Evolutionary conservation across 2,329 filamentous ascomycete species (phyloP).

Genomic region (Calonectria crousiana): DNA sequence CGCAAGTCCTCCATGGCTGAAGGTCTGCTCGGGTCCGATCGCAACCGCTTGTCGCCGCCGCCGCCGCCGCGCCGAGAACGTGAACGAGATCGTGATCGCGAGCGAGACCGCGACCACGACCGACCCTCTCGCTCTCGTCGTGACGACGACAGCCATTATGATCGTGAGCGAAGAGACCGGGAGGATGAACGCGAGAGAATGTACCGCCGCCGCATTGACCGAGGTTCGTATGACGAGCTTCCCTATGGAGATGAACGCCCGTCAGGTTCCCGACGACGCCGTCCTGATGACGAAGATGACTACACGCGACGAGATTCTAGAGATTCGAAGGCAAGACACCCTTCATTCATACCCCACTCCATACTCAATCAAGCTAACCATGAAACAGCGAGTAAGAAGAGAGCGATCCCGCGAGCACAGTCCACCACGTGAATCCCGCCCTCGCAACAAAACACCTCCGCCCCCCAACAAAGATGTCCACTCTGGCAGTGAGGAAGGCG

Average conservation of each 20-base stretch:
- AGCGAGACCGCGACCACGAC: slow-evolving; percentile 60
- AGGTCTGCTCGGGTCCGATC: slow-evolving; percentile 66
- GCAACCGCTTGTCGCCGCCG: slow-evolving; percentile 58
- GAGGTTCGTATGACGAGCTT: slow-evolving; percentile 85
- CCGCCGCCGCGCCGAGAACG: slow-evolving; percentile 56
- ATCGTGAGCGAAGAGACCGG: slow-evolving; percentile 86
- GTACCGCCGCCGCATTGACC: slow-evolving; percentile 83
- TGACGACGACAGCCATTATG: slow-evolving; percentile 78
- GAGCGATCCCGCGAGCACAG: slow-evolving; percentile 72
- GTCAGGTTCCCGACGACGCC: slow-evolving; percentile 77
- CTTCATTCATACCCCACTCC: not conserved
- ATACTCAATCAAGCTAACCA: slow-evolving; percentile 42
- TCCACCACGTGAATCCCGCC: slow-evolving; percentile 67
- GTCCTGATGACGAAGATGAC: slow-evolving; percentile 82
- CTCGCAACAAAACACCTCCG: slow-evolving; percentile 69
- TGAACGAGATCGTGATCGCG: slow-evolving; percentile 56
- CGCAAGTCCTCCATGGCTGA: slow-evolving; percentile 82
- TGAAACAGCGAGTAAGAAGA: slow-evolving; percentile 66
- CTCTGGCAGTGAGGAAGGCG: slow-evolving; percentile 92
- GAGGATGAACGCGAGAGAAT: slow-evolving; percentile 91
- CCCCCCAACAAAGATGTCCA: slow-evolving; percentile 64
- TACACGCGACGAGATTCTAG: slow-evolving; percentile 73
- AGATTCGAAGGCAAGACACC: slow-evolving; percentile 71
- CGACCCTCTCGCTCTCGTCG: slow-evolving; percentile 67
- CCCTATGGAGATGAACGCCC: slow-evolving; percentile 87